These are phyloP conservation scores for Lagenidium giganteum DNA, from an alignment of 352 stramenopile species.

Conservation along the genomic window DNA sequence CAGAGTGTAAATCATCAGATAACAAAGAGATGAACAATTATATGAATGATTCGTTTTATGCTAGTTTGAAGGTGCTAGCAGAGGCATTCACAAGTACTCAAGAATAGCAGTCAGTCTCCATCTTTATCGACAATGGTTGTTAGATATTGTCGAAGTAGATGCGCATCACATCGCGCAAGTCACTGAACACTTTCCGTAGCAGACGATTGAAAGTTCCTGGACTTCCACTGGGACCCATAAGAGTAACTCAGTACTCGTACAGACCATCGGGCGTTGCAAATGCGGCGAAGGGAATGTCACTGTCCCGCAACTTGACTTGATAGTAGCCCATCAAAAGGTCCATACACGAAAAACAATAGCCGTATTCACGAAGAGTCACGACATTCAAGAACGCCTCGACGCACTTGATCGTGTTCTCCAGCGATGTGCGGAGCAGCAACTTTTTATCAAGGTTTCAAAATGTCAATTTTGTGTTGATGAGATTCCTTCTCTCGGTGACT, in stretches of 20 bases:
- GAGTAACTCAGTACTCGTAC: conserved; percentile 16
- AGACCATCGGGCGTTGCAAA: conserved; percentile 15
- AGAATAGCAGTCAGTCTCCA: no score
- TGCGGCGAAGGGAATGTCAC: conserved; percentile 16
- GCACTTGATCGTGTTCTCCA: conserved; percentile 9
- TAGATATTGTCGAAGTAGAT: no score
- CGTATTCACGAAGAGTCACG: conserved; percentile 4
- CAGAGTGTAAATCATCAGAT: no score
- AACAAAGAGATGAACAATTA: no score
- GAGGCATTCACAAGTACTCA: no score
- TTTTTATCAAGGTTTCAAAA: conserved; percentile 26
- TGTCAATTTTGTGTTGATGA: conserved; percentile 19
- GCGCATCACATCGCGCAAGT: no score
- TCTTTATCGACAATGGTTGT: no score
- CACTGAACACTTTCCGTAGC: no score
- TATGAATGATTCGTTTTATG: no score
- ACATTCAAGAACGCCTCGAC: conserved; percentile 6
- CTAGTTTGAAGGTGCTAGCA: no score
- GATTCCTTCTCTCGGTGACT: conserved; percentile 23
- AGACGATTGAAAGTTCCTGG: conserved; percentile 16
- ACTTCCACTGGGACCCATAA: conserved; percentile 12
- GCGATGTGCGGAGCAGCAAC: conserved; percentile 5
- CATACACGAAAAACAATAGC: conserved; percentile 14
- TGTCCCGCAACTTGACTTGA: conserved; percentile 19
- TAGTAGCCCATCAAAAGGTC: conserved; percentile 21